Evolutionary conservation across 1,284 basidiomycete species (phyloP).

Genomic region (Irpex rosettiformis): DNA sequence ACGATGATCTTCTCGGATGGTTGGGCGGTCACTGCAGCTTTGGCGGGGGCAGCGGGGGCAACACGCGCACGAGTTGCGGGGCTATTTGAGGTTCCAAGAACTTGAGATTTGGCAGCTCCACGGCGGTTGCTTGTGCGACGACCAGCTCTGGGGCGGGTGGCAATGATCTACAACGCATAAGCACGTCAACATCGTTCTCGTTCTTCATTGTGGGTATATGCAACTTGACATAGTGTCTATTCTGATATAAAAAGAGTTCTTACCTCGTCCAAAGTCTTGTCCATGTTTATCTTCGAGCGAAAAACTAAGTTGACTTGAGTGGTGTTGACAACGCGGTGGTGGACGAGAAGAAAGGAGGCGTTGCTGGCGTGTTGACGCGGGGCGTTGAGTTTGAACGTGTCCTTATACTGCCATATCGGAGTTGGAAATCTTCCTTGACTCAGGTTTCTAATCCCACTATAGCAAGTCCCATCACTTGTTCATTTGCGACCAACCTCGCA

Average conservation of each 20-base stretch:
- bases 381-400: constrained; percentile 18
- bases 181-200: constrained; percentile 12
- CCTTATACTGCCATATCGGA: constrained; percentile 13
- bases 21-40: constrained; percentile 37
- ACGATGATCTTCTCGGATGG: constrained; percentile 91
- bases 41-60: constrained; percentile 34
- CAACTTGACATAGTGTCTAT: not conserved
- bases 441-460: constrained; percentile 1
- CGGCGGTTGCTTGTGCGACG: constrained; percentile 50
- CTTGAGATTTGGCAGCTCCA: constrained; percentile 40
- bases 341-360: constrained; percentile 16
- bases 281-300: constrained; percentile 41
- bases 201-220: constrained; percentile 10
- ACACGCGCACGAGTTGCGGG: constrained; percentile 50
- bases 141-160: constrained; percentile 49
- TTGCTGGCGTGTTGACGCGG: constrained; percentile 26
- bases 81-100: constrained; percentile 51
- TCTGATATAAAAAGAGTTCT: constrained; percentile 26
- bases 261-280: constrained; percentile 90
- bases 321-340: constrained; percentile 16
- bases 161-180: constrained; percentile 60
- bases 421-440: constrained; percentile 17
- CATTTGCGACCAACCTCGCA: not conserved
- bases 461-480: constrained; percentile 4
- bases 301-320: not conserved